Evolutionary conservation across 495 filamentous ascomycete genomes (phyloP).

Genomic region (Xylaria sp.): DNA sequence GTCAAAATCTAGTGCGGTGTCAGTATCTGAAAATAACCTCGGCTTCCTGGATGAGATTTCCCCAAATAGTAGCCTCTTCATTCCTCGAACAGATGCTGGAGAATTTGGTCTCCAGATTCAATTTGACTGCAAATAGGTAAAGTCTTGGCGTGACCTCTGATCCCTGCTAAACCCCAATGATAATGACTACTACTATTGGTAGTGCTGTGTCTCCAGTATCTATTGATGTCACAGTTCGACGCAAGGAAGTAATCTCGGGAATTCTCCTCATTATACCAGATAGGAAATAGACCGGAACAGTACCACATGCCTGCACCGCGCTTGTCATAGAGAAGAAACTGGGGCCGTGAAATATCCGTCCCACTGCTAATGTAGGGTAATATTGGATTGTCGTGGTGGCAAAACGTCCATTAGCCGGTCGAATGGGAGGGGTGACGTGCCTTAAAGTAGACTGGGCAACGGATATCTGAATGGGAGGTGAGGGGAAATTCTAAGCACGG

Average conservation of each 20-base stretch:
- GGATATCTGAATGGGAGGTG: background rate
- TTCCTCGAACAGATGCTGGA: background rate
- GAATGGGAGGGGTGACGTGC: constrained; percentile 9
- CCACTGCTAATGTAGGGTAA: constrained; percentile 6
- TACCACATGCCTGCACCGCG: background rate
- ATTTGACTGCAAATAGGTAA: background rate
- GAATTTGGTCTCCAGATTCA: background rate
- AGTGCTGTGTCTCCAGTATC: background rate
- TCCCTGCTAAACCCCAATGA: background rate
- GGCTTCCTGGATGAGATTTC: background rate
- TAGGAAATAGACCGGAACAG: background rate
- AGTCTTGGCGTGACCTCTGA: background rate
- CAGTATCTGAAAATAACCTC: background rate
- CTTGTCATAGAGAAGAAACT: background rate
- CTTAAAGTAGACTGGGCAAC: constrained; percentile 10
- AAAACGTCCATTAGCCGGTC: constrained; percentile 14
- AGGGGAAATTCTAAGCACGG: constrained; percentile 9
- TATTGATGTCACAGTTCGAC: background rate
- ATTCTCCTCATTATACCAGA: background rate
- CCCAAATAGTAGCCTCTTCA: background rate
- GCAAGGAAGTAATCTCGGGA: constrained; percentile 3
- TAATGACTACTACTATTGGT: background rate
- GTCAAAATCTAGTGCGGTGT: background rate
- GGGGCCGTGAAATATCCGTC: constrained; percentile 2
- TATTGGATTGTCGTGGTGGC: background rate